Evolutionary conservation across 441 rosid genomes (phyloP).

Genomic region (Viola pubescens): DNA sequence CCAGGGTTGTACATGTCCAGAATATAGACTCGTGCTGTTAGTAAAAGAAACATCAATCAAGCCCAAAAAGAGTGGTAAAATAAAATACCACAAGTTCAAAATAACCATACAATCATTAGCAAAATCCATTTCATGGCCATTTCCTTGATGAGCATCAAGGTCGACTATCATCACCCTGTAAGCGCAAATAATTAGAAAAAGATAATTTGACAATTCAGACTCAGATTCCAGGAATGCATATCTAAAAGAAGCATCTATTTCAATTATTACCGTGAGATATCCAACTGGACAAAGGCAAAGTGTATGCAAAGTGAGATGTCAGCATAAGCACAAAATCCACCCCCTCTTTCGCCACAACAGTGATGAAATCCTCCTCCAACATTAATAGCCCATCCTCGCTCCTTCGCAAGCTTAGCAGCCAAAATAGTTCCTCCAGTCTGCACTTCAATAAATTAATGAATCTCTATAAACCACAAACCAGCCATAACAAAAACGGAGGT

Average conservation of each 20-base stretch:
- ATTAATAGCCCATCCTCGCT: slow-evolving; percentile 92
- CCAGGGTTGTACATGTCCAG: slow-evolving; percentile 85
- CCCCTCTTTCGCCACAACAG: slow-evolving; percentile 70
- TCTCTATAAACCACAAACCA: slow-evolving; percentile 2
- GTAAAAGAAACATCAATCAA: slow-evolving; percentile 16
- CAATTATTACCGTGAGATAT: slow-evolving; percentile 56
- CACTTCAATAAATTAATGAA: slow-evolving; percentile 10
- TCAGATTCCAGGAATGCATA: slow-evolving; percentile 6
- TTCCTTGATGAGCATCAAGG: slow-evolving; percentile 99
- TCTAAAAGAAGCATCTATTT: slow-evolving; percentile 11
- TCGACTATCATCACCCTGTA: slow-evolving; percentile 91
- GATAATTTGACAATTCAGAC: slow-evolving; percentile 9
- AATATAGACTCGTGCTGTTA: slow-evolving; percentile 70
- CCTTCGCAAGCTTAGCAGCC: slow-evolving; percentile 83
- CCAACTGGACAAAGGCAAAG: slow-evolving; percentile 57
- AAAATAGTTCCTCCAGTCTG: slow-evolving; percentile 91
- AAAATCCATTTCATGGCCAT: slow-evolving; percentile 89
- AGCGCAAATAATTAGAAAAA: slow-evolving; percentile 18
- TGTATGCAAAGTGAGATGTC: slow-evolving; percentile 89
- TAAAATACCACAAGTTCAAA: background rate
- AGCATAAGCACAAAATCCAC: slow-evolving; percentile 90
- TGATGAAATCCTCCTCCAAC: slow-evolving; percentile 98
- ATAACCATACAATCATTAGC: slow-evolving; percentile 54
- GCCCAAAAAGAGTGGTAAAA: slow-evolving; percentile 5
- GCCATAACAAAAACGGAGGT: slow-evolving; percentile 2